These are phyloP conservation scores for Phycomyces blakesleeanus DNA, from an alignment of 192 early-diverging fungal genomes.

Conservation along the genomic window DNA sequence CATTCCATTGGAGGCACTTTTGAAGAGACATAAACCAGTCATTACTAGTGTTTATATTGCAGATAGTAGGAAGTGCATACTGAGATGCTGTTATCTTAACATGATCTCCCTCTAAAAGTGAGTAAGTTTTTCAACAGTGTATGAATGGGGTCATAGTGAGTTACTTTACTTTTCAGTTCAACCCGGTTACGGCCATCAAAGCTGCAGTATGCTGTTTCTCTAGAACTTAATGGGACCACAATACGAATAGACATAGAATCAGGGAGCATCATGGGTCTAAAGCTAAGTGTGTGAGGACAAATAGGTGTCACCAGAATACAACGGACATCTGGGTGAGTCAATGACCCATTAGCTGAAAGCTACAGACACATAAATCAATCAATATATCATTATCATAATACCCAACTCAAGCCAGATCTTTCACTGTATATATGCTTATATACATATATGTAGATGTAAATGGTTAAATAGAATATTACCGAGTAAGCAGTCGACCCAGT, in stretches of 20 bases:
- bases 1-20: conserved; percentile 89
- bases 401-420: no score
- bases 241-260: conserved; percentile 85
- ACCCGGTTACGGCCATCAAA: conserved; percentile 92
- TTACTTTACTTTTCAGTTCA: conserved; percentile 64
- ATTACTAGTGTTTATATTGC: conserved; percentile 59
- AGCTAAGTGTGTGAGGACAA: conserved; percentile 88
- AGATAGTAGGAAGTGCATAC: conserved; percentile 84
- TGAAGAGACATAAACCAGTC: conserved; percentile 91
- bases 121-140: no score
- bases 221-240: conserved; percentile 71
- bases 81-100: conserved; percentile 79
- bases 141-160: background rate
- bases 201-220: conserved; percentile 85
- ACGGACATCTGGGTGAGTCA: conserved; percentile 90
- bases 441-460: no score
- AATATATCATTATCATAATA: background rate
- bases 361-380: conserved; percentile 18
- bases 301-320: conserved; percentile 89
- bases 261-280: conserved; percentile 93
- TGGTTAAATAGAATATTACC: no score
- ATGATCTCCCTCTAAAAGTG: conserved; percentile 77
- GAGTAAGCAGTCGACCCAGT: conserved; percentile 90
- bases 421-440: no score
- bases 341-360: conserved; percentile 83